Percentiles rank a stretch among this genome's conserved stretches.
These are phyloP conservation scores for Agapanthus africanus DNA, from an alignment of 106 monocot species.

Conservation along the genomic window DNA sequence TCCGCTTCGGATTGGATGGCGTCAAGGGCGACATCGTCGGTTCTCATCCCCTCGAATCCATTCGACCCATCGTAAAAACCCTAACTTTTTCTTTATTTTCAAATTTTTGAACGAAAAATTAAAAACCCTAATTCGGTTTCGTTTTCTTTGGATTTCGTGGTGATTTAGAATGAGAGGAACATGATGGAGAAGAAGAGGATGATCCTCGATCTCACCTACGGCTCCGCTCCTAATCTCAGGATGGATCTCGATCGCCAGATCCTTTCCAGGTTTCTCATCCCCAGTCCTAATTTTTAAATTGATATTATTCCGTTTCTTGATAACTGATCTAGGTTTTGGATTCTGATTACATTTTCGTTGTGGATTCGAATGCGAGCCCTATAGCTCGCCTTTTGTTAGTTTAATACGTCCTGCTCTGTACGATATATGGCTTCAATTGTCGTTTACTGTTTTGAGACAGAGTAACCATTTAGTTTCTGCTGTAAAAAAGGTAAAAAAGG, in stretches of 20 bases:
- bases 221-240: slow-evolving; percentile 65
- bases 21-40: slow-evolving; percentile 79
- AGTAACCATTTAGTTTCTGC: too few species aligned
- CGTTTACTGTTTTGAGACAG: too few species aligned
- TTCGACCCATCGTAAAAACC: slow-evolving; percentile 40
- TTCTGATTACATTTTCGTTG: too few species aligned
- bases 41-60: slow-evolving; percentile 60
- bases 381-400: too few species aligned
- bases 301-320: not conserved
- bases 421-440: too few species aligned
- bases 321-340: not conserved
- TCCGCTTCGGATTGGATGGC: slow-evolving; percentile 70
- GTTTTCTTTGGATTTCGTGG: not conserved
- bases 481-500: too few species aligned
- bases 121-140: slow-evolving; percentile 2
- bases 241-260: slow-evolving; percentile 93
- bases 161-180: slow-evolving; percentile 30
- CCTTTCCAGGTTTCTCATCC: slow-evolving; percentile 46
- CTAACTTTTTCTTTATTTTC: slow-evolving; percentile 9
- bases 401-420: too few species aligned
- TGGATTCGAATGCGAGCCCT: too few species aligned
- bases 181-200: slow-evolving; percentile 75
- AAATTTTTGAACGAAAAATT: not conserved
- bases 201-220: slow-evolving; percentile 58
- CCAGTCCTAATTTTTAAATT: not conserved